Evolutionary conservation across 2,329 filamentous ascomycete genomes (phyloP).

Genomic region (Amauroascus verrucosus): DNA sequence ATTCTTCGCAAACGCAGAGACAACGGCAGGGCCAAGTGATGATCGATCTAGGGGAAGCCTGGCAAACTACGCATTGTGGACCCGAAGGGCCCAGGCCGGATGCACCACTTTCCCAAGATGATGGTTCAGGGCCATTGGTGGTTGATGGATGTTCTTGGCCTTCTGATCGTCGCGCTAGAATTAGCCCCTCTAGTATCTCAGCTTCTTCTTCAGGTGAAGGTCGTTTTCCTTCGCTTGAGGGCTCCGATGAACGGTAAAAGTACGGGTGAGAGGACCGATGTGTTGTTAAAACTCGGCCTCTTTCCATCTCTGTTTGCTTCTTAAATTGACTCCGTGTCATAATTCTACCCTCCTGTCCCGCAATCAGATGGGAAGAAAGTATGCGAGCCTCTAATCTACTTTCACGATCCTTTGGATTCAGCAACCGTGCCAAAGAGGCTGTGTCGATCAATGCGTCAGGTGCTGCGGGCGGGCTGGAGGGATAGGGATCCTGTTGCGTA

Average conservation of each 20-base stretch:
- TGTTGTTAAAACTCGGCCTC: slow-evolving; percentile 56
- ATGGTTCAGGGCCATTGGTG: slow-evolving; percentile 13
- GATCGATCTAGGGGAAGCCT: slow-evolving; percentile 72
- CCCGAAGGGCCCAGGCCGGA: slow-evolving; percentile 62
- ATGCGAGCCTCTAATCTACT: slow-evolving; percentile 72
- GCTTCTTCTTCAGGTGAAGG: slow-evolving; percentile 46
- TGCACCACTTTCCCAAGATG: slow-evolving; percentile 59
- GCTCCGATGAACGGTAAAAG: slow-evolving; percentile 18
- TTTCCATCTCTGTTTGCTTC: slow-evolving; percentile 56
- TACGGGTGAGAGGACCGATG: slow-evolving; percentile 32
- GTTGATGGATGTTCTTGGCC: slow-evolving; percentile 6
- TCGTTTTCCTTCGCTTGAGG: slow-evolving; percentile 21
- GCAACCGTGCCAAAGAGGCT: slow-evolving; percentile 62
- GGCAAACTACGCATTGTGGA: slow-evolving; percentile 88
- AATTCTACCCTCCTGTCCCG: slow-evolving; percentile 46
- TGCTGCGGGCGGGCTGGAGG: slow-evolving; percentile 38
- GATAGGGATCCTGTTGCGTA: slow-evolving; percentile 54
- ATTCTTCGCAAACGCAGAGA: slow-evolving; percentile 88
- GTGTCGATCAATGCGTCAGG: slow-evolving; percentile 55
- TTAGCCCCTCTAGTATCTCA: slow-evolving; percentile 48
- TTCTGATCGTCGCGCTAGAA: slow-evolving; percentile 44
- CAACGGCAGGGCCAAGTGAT: slow-evolving; percentile 96
- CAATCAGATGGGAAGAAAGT: slow-evolving; percentile 67
- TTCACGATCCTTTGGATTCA: slow-evolving; percentile 68
- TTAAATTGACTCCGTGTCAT: slow-evolving; percentile 74